phyloP scores from a whole-genome alignment of 805 yeast species.

The Ogataea corticis region DNA sequence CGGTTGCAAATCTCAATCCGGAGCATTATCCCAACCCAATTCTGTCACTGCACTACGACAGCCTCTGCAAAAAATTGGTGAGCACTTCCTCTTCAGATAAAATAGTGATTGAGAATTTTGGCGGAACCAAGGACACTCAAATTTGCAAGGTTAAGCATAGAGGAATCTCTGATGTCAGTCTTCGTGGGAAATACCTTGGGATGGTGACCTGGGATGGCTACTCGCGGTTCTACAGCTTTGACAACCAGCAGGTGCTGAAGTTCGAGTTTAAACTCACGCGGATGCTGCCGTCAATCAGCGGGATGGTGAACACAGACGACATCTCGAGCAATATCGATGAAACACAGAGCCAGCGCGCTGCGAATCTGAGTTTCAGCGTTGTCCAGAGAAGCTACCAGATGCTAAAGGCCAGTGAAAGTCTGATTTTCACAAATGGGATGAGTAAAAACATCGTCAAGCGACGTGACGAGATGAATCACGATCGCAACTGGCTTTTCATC shows the following conservation, averaged over 20 bases:
- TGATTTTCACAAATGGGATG: constrained; percentile 32
- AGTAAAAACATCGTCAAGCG: constrained; percentile 33
- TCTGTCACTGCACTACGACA: constrained; percentile 41
- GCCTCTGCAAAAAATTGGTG: constrained; percentile 28
- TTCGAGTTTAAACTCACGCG: constrained; percentile 29
- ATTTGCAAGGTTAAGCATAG: constrained; percentile 34
- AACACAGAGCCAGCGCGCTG: constrained; percentile 22
- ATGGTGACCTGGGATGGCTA: constrained; percentile 56
- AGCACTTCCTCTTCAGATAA: constrained; percentile 52
- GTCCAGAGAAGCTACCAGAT: constrained; percentile 21
- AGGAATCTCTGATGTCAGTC: constrained; percentile 36
- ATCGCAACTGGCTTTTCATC: constrained; percentile 30
- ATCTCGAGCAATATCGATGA: constrained; percentile 15
- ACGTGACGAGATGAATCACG: constrained; percentile 28
- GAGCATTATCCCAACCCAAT: constrained; percentile 58
- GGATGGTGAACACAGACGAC: constrained; percentile 7
- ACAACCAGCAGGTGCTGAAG: constrained; percentile 15
- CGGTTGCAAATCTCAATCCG: constrained; percentile 23
- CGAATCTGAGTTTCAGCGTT: constrained; percentile 21
- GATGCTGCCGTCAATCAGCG: constrained; percentile 28
- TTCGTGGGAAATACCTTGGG: constrained; percentile 31
- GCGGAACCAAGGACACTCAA: constrained; percentile 10
- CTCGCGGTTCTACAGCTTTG: constrained; percentile 36
- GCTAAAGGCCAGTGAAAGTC: constrained; percentile 8
- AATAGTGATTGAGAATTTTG: constrained; percentile 33